Evolutionary conservation across 2,329 filamentous ascomycete species (phyloP), one percentile per base, ranked within the genome.

Genomic region (Ascochyta clinopodiicola): DNA sequence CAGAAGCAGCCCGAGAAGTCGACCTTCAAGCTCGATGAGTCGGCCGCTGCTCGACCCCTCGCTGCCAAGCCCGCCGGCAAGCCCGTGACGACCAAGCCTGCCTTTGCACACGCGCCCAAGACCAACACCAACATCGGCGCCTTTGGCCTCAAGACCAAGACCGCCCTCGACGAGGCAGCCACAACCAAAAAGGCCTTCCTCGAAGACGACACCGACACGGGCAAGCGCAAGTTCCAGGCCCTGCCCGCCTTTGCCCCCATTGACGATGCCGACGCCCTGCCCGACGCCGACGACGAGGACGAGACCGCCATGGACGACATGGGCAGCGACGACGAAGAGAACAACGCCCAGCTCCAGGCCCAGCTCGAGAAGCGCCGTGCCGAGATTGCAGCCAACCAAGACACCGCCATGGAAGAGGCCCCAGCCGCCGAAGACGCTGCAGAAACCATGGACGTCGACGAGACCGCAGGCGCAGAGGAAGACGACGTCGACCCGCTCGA

Each of bases 401-500:
- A 88, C 57, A 64, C 73, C 15, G 53, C 67, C 39, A 79, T 80
- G 73, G 68, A 72, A 57, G 80, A 83, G 58, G 75, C 74, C 17
- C 60, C 67, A 21, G 36, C 58, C 53, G 60, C 56, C 37, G 59
- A 65, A 45, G 61, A 67, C 42, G 32, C 64, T 39, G 64, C 57
- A 45, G 81, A 83, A 31, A 69, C 78, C 31, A 88, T 88, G 84
- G 81, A 86, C 25, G 77, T 86, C 56, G 86, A 87, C 62, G 77
- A 68, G 49, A 60, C 57, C 46, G 63, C 64, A 66, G 69, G 64
- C 60, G 75, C 78, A 29, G 82, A 86, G 51, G 88, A 92, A 50
- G 91, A 92, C 40, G 86, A 91, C 29, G 78, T 95, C 32, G 95
- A 99, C 73, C 92, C 95, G 7, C 81, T 99, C 34, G 95, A 99